These are phyloP conservation scores for Rhizophora apiculata DNA, from an alignment of 345 rosid genomes.

Conservation along the genomic window DNA sequence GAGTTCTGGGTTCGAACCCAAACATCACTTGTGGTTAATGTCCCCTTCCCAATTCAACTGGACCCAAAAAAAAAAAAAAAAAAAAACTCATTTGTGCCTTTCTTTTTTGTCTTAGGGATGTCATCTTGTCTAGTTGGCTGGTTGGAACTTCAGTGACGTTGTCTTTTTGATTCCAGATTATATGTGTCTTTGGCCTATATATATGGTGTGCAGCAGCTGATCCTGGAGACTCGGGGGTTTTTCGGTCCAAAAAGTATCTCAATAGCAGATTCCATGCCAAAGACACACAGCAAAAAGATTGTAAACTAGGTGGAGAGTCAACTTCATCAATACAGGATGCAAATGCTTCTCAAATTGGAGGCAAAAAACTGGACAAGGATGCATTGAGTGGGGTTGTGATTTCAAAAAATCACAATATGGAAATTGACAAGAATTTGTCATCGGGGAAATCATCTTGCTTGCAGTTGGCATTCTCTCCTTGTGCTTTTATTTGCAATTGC, in stretches of 20 bases:
- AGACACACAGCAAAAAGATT: conserved; percentile 36
- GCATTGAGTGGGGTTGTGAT: conserved; percentile 29
- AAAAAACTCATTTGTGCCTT: not conserved
- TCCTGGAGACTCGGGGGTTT: conserved; percentile 83
- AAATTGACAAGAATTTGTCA: conserved; percentile 31
- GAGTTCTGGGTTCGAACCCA: no score
- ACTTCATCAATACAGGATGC: conserved; percentile 47
- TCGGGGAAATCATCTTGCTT: conserved; percentile 43
- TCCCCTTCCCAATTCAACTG: no score
- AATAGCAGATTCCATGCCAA: conserved; percentile 53
- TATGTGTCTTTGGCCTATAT: conserved; percentile 67
- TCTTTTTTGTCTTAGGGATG: not conserved
- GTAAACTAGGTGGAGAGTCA: conserved; percentile 67
- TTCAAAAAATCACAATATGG: conserved; percentile 30
- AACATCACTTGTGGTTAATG: no score
- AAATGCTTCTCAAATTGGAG: conserved; percentile 43
- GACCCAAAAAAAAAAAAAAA: no score
- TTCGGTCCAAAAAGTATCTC: conserved; percentile 73
- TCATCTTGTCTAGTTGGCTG: not conserved
- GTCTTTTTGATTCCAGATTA: conserved; percentile 40
- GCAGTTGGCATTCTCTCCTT: conserved; percentile 52
- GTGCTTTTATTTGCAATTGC: conserved; percentile 58
- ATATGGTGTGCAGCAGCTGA: conserved; percentile 90
- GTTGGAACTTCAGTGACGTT: not conserved
- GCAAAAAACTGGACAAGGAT: conserved; percentile 48